These are phyloP conservation scores for Neurospora sp. DNA, from an alignment of 495 filamentous ascomycete species.

Conservation along the genomic window DNA sequence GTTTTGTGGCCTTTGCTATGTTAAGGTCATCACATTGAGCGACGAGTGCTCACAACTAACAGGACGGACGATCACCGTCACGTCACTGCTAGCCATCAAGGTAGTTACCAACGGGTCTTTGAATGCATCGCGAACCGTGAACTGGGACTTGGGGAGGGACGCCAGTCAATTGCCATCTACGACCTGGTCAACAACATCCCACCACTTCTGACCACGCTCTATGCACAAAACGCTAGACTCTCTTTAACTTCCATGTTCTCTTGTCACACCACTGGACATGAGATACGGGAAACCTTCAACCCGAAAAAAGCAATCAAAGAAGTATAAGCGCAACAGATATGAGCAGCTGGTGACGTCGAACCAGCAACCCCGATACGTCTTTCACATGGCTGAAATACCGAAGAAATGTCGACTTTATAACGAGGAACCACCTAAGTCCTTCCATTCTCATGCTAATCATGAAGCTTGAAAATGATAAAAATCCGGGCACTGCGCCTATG, in stretches of 20 bases:
- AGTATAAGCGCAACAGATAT: not conserved
- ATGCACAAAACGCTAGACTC: not conserved
- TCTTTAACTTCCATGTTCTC: not conserved
- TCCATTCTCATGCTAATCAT: not conserved
- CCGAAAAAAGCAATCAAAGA: not conserved
- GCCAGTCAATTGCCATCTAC: not conserved
- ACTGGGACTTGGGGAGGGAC: not conserved
- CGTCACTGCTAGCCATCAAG: not conserved
- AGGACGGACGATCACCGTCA: not conserved
- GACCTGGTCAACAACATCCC: not conserved
- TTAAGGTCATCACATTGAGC: not conserved
- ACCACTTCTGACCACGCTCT: not conserved
- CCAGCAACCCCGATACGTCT: not conserved
- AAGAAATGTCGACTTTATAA: not conserved
- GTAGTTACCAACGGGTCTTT: not conserved
- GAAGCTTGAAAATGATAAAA: not conserved
- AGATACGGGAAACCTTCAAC: not conserved
- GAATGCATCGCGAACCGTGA: not conserved
- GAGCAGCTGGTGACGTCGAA: not conserved
- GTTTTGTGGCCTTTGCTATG: not conserved
- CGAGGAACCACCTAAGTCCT: not conserved
- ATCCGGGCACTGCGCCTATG: not conserved
- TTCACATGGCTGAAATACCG: not conserved
- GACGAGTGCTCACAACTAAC: not conserved
- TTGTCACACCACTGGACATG: not conserved